Base-by-base conservation (phyloP, 257 asterid genomes). In the Ophiorrhiza pumila region DNA sequence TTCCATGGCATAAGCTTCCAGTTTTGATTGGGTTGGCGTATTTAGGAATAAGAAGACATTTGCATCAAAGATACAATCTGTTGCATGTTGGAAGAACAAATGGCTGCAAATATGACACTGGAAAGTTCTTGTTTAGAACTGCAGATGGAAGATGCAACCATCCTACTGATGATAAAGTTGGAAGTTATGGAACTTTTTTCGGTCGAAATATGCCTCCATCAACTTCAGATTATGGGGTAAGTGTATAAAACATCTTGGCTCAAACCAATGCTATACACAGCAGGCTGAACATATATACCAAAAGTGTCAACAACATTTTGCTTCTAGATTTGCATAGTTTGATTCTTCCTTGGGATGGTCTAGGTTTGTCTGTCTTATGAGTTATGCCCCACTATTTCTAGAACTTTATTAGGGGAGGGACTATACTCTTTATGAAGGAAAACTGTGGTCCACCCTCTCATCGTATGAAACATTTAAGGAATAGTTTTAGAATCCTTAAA, bases 61-160 rank as follows among this genome's bases (percentile, higher is more conserved):
- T 80, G 73, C 80, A 80, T 39, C 84, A 80, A 41, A 49, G 70
- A 7, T 80, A 80, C 81, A 80, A 76, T 61, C 78, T 80, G 22
- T 42, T 76, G 56, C 72, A 68, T 35, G 81, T 72, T 46, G 84
- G 81, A 39, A 65, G 57, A 14, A 72, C 55, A 15, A 17, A 42
- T 29, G 78, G 84, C 31, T 4, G 73, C 65, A 46, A 22, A 37
- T 80, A 72, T 64, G 78, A 80, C 23, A 31, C 77, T 3, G 68
- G 15, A 7, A 70, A 80, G 61, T 63, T 47, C 23, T 25, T 58
- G 43, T 69, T 72, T 47, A 60, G 84, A 39, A 76, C 81, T 13
- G 76, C 84, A 22, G 81, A 80, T 64, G 84, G 84, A n/a, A 80
- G 66, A 3, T 76, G 80, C 55, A 80, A 80, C 49, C 78, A 76